Conservation (phyloP, 805 yeast species). For the Pichia manshurica region DNA sequence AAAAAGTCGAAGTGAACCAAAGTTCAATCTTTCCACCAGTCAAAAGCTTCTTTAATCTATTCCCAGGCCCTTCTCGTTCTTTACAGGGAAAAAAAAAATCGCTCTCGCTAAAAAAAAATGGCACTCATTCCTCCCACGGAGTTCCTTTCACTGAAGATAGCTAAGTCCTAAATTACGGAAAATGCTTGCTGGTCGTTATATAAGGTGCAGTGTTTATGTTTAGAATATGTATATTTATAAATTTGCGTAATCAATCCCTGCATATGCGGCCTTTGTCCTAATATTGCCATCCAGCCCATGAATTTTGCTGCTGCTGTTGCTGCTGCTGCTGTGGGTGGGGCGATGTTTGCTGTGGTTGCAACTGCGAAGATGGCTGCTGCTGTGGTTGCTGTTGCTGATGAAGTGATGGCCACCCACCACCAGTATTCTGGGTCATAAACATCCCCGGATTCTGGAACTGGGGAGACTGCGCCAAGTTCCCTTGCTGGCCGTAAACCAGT, state of each 20-base stretch:
- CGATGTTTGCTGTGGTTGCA: slow-evolving; percentile 15
- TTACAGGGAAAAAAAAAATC: background rate
- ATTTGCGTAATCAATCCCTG: too few species aligned
- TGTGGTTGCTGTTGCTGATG: slow-evolving; percentile 17
- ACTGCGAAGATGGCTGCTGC: slow-evolving; percentile 16
- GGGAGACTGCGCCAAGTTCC: slow-evolving; percentile 4
- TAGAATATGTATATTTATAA: too few species aligned
- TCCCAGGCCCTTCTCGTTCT: too few species aligned
- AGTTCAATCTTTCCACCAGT: too few species aligned
- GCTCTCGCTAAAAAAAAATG: too few species aligned
- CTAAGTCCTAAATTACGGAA: too few species aligned
- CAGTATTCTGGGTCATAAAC: slow-evolving; percentile 6
- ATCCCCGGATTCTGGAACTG: slow-evolving; percentile 1
- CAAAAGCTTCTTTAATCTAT: too few species aligned
- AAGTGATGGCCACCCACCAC: slow-evolving; percentile 9
- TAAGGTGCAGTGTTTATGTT: background rate
- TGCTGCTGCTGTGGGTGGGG: slow-evolving; percentile 9
- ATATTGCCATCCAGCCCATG: slow-evolving; percentile 11
- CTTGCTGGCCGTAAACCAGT: slow-evolving; percentile 13
- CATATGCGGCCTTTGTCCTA: background rate
- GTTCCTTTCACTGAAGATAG: too few species aligned
- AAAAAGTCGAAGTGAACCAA: too few species aligned
- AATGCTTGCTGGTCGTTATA: too few species aligned
- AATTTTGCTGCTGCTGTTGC: slow-evolving; percentile 2
- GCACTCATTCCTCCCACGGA: too few species aligned